phyloP scores from a whole-genome alignment of 129 eudicot genomes.

The Helianthus tuberosus region DNA sequence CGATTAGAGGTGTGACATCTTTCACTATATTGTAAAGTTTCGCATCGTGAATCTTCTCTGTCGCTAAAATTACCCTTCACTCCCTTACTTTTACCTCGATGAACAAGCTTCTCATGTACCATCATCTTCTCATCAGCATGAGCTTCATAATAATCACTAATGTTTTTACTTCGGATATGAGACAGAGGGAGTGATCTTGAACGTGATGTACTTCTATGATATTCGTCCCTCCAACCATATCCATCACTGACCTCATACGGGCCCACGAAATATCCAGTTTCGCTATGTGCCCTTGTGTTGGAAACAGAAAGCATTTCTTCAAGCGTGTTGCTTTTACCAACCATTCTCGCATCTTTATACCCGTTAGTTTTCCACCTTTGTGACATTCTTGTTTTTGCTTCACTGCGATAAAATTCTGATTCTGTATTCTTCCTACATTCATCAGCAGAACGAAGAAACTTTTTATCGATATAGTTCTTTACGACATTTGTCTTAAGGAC shows the following conservation, averaged over 20 bases:
- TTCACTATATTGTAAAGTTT: conserved; percentile 25
- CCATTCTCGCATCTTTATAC: conserved; percentile 47
- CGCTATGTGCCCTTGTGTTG: conserved; percentile 27
- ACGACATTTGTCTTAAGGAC: conserved; percentile 75
- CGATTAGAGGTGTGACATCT: conserved; percentile 37
- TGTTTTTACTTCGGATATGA: conserved; percentile 39
- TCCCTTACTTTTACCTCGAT: conserved; percentile 37
- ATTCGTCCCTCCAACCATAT: conserved; percentile 57
- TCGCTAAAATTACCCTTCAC: conserved; percentile 37
- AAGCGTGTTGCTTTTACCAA: conserved; percentile 57
- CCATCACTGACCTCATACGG: conserved; percentile 32
- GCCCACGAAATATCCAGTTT: conserved; percentile 25
- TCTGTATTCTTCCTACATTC: conserved; percentile 10
- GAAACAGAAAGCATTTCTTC: conserved; percentile 84
- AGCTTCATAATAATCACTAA: conserved; percentile 39
- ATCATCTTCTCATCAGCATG: conserved; percentile 42
- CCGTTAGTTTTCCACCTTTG: conserved; percentile 67
- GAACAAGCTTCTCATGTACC: conserved; percentile 24
- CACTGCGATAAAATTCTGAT: conserved; percentile 28
- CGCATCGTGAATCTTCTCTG: conserved; percentile 42
- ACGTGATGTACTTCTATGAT: conserved; percentile 42
- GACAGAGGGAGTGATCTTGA: conserved; percentile 63
- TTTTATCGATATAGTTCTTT: conserved; percentile 27
- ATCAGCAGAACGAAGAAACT: no score
- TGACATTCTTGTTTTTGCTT: conserved; percentile 74